Percentiles rank a stretch among this genome's conserved stretches.
phyloP scores from a whole-genome alignment of 192 early-diverging fungal species.

The Obelidium mucronatum region DNA sequence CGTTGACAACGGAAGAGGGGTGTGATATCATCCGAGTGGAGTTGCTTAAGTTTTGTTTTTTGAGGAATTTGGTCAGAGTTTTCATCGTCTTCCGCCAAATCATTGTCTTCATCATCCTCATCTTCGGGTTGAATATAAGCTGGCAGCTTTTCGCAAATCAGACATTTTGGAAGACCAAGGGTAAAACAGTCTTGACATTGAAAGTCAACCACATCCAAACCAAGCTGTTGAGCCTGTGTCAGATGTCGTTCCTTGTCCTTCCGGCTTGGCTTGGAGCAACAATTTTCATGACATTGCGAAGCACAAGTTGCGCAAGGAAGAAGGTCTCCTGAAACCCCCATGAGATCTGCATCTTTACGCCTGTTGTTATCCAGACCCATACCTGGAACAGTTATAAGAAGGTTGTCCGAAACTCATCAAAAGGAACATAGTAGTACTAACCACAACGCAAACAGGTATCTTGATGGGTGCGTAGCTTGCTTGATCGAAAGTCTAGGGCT shows the following conservation, averaged over 20 bases:
- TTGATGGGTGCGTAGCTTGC: slow-evolving; percentile 1
- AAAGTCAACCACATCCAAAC: slow-evolving; percentile 4
- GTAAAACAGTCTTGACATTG: slow-evolving; percentile 32
- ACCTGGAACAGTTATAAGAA: slow-evolving; percentile 2
- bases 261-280: slow-evolving; percentile 7
- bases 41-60: neutral
- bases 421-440: neutral
- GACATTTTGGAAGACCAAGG: neutral
- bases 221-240: neutral
- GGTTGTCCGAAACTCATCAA: neutral
- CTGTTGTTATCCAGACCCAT: neutral
- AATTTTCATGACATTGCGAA: slow-evolving; percentile 19
- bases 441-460: slow-evolving; percentile 22
- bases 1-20: slow-evolving; percentile 38
- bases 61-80: neutral
- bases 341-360: slow-evolving; percentile 22
- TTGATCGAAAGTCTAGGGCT: neutral
- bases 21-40: neutral
- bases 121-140: neutral
- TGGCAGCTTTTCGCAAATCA: slow-evolving; percentile 15
- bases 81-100: neutral
- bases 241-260: slow-evolving; percentile 4
- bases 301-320: slow-evolving; percentile 36
- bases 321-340: slow-evolving; percentile 16
- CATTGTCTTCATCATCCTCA: neutral